Base-by-base conservation (phyloP, 106 monocot genomes). In the Acorus calamus region DNA sequence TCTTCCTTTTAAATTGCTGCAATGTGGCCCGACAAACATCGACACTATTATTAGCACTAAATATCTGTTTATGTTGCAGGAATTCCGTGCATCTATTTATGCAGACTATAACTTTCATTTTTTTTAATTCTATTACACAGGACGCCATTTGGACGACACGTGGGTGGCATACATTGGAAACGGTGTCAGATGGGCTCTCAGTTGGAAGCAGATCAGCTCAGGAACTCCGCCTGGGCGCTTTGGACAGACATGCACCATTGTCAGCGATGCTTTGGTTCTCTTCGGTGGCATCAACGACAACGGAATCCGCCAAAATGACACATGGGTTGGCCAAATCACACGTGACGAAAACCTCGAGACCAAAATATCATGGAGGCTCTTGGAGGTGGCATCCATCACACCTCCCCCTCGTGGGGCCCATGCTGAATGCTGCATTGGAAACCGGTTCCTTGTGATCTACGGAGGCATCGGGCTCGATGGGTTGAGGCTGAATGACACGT, bases 341-440 rank as follows among this genome's bases (percentile, higher is more conserved):
- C 51, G 53, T 2, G 75, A 83, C 66, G 62, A 66, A 44, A 50
- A 61, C 2, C 51, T 64, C 7, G 69, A 71, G 45, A 67, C 77
- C 60, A 78, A 55, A 47, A 69, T 96, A 2, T 71, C 69, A 12
- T 96, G 94, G 94, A 76, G 61, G 45, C 66, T 65, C 48, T 55
- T 96, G 54, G 84, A 96, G 55, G 78, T 85, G 7, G 87, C 78
- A 6, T 14, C 71, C 2, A 8, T 76, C 14, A 49, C 61, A 42
- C 94, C 94, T 52, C 72, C 82, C 10, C 73, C 94, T 68, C 90
- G 90, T n/a, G 94, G 94, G 28, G 94, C 94, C 11, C 90, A 96
- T 59, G 84, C 90, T 2, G 84, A 78, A 10, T 96, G 90, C 73
- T 63, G 64, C 44, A 61, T 71, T 9, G 69, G 78, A 14, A 80